Evolutionary conservation across 768 basidiomycete species (phyloP), one percentile per base, ranked within the genome.

Genomic region (Amanita thiersii): DNA sequence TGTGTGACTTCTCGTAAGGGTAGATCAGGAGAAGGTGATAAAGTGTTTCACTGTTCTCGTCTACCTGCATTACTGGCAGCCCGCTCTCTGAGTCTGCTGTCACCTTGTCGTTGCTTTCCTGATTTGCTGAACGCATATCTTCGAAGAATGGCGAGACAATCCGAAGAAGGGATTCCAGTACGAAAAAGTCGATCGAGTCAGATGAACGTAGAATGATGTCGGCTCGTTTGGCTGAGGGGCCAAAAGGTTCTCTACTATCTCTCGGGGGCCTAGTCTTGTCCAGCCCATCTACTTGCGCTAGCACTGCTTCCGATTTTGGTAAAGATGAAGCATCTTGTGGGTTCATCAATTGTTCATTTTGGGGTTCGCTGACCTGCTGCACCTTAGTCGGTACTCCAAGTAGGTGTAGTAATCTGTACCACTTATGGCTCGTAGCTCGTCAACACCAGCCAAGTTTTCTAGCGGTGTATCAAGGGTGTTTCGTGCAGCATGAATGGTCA

Each of bases 141-240:
- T 41, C 40, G 39, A 64, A 62, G 10, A 61, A 39, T 3, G 60
- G 52, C 0, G 66, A 65, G 4, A 52, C 50, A 6, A 59, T 26
- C 7, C 56, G 46, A 4, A 66, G 48, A 1, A 64, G 41, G 7
- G 40, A 35, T 39, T 56, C 55, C 39, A 50, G 50, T 26, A 59
- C 50, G 23, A 49, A 52, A 46, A 64, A 63, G 40, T 65, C 51
- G 30, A 60, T 39, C 6, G 50, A 48, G 47, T 65, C 63, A 10
- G 50, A 52, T 10, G 56, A 49, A 11, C 45, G 53, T 12, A 60
- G 40, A 34, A 60, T 53, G 21, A 55, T 36, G 42, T 60, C 53
- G 12, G 50, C 47, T 11, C 23, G 18, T 12, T 52, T 45, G 30
- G 30, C n/a, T 15, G 20, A 28, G 63, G 19, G 63, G 59, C 20